A percentile compares a stretch with the other conserved stretches of the same genome.
These are phyloP conservation scores for Wickerhamiella bombiphila DNA, from an alignment of 805 yeast genomes.

Conservation along the genomic window DNA sequence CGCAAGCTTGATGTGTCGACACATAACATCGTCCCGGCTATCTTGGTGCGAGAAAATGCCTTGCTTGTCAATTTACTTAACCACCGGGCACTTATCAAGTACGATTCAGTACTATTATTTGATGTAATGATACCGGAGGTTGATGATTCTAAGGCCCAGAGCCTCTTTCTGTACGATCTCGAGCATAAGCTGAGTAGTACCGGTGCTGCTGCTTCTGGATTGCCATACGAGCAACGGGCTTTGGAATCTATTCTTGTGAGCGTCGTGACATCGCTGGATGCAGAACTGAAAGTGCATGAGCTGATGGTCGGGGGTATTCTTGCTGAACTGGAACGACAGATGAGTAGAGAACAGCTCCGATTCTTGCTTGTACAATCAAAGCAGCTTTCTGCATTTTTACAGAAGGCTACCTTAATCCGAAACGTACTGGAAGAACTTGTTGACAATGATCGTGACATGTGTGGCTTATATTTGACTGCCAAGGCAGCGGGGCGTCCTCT, in stretches of 20 bases:
- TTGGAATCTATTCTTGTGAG: constrained; percentile 74
- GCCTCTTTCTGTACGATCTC: constrained; percentile 68
- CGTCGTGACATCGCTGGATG: constrained; percentile 60
- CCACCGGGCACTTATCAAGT: constrained; percentile 77
- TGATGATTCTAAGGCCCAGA: constrained; percentile 26
- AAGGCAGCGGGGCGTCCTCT: constrained; percentile 33
- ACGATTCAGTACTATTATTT: constrained; percentile 66
- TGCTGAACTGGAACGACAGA: constrained; percentile 62
- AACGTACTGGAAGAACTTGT: constrained; percentile 73
- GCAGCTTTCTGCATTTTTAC: constrained; percentile 66
- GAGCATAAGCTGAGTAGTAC: constrained; percentile 45
- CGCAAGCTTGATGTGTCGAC: constrained; percentile 74
- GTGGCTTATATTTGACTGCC: constrained; percentile 65
- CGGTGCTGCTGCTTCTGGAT: constrained; percentile 26
- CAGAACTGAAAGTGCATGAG: constrained; percentile 76
- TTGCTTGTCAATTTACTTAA: constrained; percentile 72
- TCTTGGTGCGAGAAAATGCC: constrained; percentile 63
- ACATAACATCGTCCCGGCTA: constrained; percentile 77
- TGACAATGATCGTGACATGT: constrained; percentile 77
- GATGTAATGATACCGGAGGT: constrained; percentile 33
- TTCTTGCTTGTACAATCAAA: constrained; percentile 73
- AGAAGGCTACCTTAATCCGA: constrained; percentile 67
- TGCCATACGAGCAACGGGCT: constrained; percentile 86
- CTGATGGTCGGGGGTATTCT: constrained; percentile 62
- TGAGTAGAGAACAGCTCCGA: constrained; percentile 65